Conservation (phyloP, 2,329 filamentous ascomycete species). For the Emericellopsis atlantica region DNA sequence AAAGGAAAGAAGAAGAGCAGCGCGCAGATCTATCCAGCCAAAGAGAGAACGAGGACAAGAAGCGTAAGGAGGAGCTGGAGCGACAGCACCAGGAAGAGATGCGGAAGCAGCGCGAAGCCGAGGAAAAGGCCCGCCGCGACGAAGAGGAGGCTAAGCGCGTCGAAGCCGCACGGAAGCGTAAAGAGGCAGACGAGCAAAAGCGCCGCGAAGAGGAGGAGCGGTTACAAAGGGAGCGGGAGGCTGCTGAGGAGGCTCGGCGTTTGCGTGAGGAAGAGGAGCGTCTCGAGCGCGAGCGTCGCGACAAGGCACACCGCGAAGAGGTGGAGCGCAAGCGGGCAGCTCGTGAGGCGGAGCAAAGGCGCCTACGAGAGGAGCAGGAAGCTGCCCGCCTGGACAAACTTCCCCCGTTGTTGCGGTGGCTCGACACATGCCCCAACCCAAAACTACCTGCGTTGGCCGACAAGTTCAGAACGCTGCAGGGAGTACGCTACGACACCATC, state of each 20-base stretch:
- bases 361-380: conserved; percentile 41
- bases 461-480: conserved; percentile 43
- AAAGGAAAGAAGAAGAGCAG: conserved; percentile 10
- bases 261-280: conserved; percentile 26
- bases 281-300: conserved; percentile 37
- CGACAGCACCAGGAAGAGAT: conserved; percentile 5
- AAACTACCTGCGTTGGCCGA: conserved; percentile 35
- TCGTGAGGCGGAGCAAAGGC: conserved; percentile 34
- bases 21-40: conserved; percentile 1
- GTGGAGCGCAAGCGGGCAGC: conserved; percentile 34
- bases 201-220: conserved; percentile 22
- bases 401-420: conserved; percentile 48
- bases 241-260: conserved; percentile 29
- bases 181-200: conserved; percentile 21
- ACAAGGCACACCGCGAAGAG: conserved; percentile 34
- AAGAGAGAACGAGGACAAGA: conserved; percentile 15
- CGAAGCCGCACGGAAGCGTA: conserved; percentile 26
- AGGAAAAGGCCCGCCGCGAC: conserved; percentile 20
- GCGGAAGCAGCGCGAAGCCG: conserved; percentile 15
- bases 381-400: conserved; percentile 40
- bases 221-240: conserved; percentile 22
- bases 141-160: conserved; percentile 21
- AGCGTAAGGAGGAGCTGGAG: conserved; percentile 20
- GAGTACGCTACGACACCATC: conserved; percentile 53
- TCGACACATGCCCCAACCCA: conserved; percentile 38